Evolutionary conservation across 345 rosid species (phyloP), one percentile per base, ranked within the genome.

Genomic region (Dipteronia dyeriana): DNA sequence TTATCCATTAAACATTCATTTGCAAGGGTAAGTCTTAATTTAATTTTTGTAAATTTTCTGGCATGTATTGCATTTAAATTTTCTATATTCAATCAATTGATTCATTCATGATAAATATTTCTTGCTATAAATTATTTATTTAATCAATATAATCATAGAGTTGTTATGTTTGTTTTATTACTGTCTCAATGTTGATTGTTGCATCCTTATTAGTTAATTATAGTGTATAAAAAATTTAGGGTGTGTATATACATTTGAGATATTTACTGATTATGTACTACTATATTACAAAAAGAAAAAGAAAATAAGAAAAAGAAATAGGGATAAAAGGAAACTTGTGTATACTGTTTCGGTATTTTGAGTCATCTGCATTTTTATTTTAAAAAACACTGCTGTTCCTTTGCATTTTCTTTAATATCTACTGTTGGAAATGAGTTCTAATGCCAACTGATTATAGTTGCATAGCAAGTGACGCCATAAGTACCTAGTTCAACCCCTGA

Each of bases 1-100:
- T 92, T 92, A 72, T 96, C 99, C 76, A 81, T 92, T 71, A 96
- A 90, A 90, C 88, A 80, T 79, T 86, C 94, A 49, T 94, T 92
- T 87, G 45, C 91, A 67, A 88, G 97, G 86, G 99, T 94, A 85
- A 82, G 89, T 88, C 34, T 70, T 67, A 17, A 7, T 41, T 56
- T 19, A 22, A 39, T 67, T 70, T 65, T 54, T 14, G 6, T 31
- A 45, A 74, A 39, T 14, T 66, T 45, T 73, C 39, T 61, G 45
- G 66, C 38, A 39, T 65, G 39, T 47, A 22, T 23, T 45, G 26
- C 47, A 23, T 70, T 54, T 12, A 38, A 31, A 38, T 61, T 71
- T 16, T 54, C 56, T 20, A 17, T 43, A 31, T 70, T 54, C 7
- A 57, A 8, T 66, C 2, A 23, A 19, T 68, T 54, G 45, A n/a